A percentile compares a stretch with the other conserved stretches of the same genome.
These are phyloP conservation scores for Magnusiomyces sp. DNA, from an alignment of 1,139 yeast genomes.

Conservation along the genomic window DNA sequence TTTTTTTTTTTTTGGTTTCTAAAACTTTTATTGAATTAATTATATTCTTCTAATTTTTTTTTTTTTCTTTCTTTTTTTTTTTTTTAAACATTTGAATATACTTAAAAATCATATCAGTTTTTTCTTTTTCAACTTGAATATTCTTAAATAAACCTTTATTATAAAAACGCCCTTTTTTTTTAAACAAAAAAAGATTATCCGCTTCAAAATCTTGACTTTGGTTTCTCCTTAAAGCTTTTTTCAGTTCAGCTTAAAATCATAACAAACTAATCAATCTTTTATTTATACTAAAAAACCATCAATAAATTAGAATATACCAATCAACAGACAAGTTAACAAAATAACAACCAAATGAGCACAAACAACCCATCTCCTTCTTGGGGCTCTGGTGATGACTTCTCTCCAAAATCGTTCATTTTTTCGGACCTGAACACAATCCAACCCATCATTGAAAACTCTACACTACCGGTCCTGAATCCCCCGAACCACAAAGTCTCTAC, in stretches of 20 bases:
- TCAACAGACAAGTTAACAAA: too few relatives aligned
- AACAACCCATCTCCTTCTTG: background rate
- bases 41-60: background rate
- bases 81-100: background rate
- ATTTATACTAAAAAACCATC: too few relatives aligned
- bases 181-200: too few relatives aligned
- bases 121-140: background rate
- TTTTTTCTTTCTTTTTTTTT: background rate
- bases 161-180: too few relatives aligned
- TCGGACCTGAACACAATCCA: constrained; percentile 7
- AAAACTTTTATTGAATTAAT: too few relatives aligned
- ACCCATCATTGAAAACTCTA: constrained; percentile 3
- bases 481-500: constrained; percentile 7
- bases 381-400: constrained; percentile 1
- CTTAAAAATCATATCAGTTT: too few relatives aligned
- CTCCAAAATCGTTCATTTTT: constrained; percentile 6
- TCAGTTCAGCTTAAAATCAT: too few relatives aligned
- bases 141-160: background rate
- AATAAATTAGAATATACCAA: background rate
- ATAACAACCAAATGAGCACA: background rate
- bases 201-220: too few relatives aligned
- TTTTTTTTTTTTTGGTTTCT: background rate
- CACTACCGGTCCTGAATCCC: background rate
- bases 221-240: too few relatives aligned
- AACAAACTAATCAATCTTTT: too few relatives aligned